These are phyloP conservation scores for Colletotrichum sp. DNA, from an alignment of 2,329 filamentous ascomycete species.

Conservation along the genomic window DNA sequence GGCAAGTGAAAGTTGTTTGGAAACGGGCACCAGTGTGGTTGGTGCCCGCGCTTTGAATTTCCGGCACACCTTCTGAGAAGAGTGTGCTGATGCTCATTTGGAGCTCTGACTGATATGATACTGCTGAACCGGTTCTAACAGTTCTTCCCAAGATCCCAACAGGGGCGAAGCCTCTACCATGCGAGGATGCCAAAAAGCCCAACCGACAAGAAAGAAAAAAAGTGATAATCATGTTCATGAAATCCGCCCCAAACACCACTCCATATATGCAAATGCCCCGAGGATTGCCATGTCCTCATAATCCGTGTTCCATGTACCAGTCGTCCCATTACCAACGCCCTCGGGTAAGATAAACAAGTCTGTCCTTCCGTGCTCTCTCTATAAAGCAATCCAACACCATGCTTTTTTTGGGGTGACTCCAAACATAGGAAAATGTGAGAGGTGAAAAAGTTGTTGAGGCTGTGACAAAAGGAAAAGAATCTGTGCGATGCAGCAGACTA, in stretches of 20 bases:
- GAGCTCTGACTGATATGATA: background rate
- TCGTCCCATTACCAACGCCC: conserved; percentile 20
- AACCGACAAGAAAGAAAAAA: background rate
- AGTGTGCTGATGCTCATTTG: background rate
- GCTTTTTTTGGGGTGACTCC: conserved; percentile 14
- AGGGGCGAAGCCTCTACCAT: background rate
- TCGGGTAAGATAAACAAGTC: background rate
- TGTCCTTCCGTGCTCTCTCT: conserved; percentile 12
- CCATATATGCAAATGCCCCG: conserved; percentile 21
- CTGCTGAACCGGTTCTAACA: background rate
- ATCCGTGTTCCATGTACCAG: conserved; percentile 17
- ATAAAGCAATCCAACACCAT: conserved; percentile 20
- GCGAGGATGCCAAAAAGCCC: background rate
- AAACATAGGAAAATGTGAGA: conserved; percentile 17
- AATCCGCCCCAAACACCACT: conserved; percentile 16
- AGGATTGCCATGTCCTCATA: conserved; percentile 16
- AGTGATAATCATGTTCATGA: background rate
- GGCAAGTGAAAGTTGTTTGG: background rate
- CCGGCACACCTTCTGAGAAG: background rate
- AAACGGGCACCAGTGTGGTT: background rate
- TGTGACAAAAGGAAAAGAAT: background rate
- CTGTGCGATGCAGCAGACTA: conserved; percentile 21
- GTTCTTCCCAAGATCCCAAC: background rate
- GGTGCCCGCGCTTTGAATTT: background rate
- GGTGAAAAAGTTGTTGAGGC: conserved; percentile 2